Conservation (phyloP, 192 early-diverging fungal species). For the Coemansia sp. region DNA sequence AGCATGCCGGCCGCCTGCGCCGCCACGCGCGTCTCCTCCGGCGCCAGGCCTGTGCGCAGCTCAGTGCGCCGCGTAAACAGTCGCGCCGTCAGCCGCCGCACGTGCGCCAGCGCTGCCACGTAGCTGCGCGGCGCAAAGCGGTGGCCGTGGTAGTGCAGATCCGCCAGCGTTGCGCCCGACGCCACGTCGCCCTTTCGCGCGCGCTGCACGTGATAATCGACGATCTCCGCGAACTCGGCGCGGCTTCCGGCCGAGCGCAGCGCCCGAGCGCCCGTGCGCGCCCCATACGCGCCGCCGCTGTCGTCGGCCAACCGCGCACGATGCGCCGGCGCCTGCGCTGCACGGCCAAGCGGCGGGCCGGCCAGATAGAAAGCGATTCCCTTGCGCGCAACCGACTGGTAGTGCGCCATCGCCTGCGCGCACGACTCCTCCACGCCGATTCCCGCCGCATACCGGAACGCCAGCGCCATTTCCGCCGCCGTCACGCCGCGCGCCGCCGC, state of each 20-base stretch:
- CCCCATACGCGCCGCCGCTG: slow-evolving; percentile 84
- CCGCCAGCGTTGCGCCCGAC: slow-evolving; percentile 66
- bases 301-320: slow-evolving; percentile 74
- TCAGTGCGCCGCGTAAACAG: slow-evolving; percentile 26
- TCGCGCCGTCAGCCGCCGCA: slow-evolving; percentile 20
- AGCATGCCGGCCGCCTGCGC: slow-evolving; percentile 77
- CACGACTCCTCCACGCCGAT: slow-evolving; percentile 82
- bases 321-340: slow-evolving; percentile 59
- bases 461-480: slow-evolving; percentile 80
- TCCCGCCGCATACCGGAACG: slow-evolving; percentile 79
- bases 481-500: slow-evolving; percentile 75
- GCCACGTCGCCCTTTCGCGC: slow-evolving; percentile 58
- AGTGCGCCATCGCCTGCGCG: slow-evolving; percentile 74
- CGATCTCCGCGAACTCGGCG: slow-evolving; percentile 68
- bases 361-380: slow-evolving; percentile 65
- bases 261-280: slow-evolving; percentile 64
- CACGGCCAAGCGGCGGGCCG: slow-evolving; percentile 83
- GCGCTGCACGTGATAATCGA: slow-evolving; percentile 67
- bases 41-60: slow-evolving; percentile 25
- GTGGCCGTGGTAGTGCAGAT: slow-evolving; percentile 80
- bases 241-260: slow-evolving; percentile 49
- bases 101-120: slow-evolving; percentile 19
- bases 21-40: slow-evolving; percentile 38
- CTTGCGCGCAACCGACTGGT: slow-evolving; percentile 77
- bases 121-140: slow-evolving; percentile 37